Evolutionary conservation across 2,329 filamentous ascomycete genomes (phyloP), one percentile per base, ranked within the genome.

Genomic region (Pestalotiopsis sp.): DNA sequence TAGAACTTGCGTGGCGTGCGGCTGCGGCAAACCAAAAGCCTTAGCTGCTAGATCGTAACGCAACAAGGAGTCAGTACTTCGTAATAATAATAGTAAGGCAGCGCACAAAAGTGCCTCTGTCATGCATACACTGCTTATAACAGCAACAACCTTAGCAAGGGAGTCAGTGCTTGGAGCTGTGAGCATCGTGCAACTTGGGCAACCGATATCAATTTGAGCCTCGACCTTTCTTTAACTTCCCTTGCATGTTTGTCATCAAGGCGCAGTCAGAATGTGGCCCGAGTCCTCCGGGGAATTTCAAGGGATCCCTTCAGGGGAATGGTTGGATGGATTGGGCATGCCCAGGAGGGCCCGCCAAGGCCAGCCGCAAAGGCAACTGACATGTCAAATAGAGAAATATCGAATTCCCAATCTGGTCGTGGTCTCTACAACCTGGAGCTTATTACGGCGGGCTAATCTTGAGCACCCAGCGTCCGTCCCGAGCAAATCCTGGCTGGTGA

Each of bases 351-450:
- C 12, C 41, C 17, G 31, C 27, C n/a, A 63, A 13, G 25, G 14
- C 27, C 31, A 62, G 59, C 59, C 59, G 59, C 59, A 20, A 62
- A 40, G 36, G 45, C 45, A 63, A 66, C 62, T 65, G 62, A 52
- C 41, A 20, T 66, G 63, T 38, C 63, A 52, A 57, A 25, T 31
- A 23, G 20, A 20, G 63, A 45, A 66, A 57, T 40, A 57, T 66
- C 41, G 49, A 66, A 57, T 56, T 56, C 63, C 40, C 41, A 57
- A 56, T 57, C 23, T 14, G 36, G 61, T 7, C 13, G 36, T 58
- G 41, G 63, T 66, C 45, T 36, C n/a, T 36, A 27, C 45, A 58
- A 38, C 63, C 49, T 38, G 52, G 25, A 45, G 45, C 63, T 38
- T 66, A 58, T 38, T 20, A 36, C 63, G 25, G 41, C 23, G 27